Evolutionary conservation across 139 green algal genomes (phyloP), one percentile per base, ranked within the genome.

Genomic region (Chlamydomonas sphaeroides): DNA sequence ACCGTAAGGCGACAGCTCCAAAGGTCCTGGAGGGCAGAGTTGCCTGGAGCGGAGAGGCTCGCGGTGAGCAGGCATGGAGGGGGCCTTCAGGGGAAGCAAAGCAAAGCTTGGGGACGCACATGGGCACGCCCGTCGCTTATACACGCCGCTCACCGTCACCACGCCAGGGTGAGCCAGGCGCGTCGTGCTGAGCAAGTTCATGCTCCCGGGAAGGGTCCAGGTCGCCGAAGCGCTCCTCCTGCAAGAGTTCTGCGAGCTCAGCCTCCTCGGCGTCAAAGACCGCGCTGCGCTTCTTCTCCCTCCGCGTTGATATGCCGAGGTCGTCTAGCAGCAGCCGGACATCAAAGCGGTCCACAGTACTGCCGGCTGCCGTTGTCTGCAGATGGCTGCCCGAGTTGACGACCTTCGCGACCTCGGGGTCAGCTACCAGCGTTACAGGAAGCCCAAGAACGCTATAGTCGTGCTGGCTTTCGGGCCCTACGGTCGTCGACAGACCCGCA

Each of bases 251-350:
- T n/a, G n/a, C n/a, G n/a, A n/a, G n/a, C 35, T 81, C 81, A 23
- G 48, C 36, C 38, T 75, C 65, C 38, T 82, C 71, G 15, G 15
- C 11, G 18, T 38, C 49, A 15, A 65, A 28, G 2, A 6, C 26
- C 15, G 28, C 26, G 26, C 36, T 11, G 33, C 28, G 62, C 15
- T 57, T 68, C 33, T 45, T 36, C 35, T 68, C 68, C 36, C 5
- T 0, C 0, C 25, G 36, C 2, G 32, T 56, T 18, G 30, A n/a
- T 14, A 39, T 14, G 65, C 49, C 10, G 30, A 49, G 32, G 57
- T 72, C 68, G 49, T 86, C 81, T 18, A 86, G 42, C 20, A 88
- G 57, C 26, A 88, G 71, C 0, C 84, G 70, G 30, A 79, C 84
- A 33, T 88, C 84, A 45, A 67, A 88, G 1, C 84, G 70, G 48